Conservation (phyloP, 163 green algal species). For the Scenedesmus sp. region DNA sequence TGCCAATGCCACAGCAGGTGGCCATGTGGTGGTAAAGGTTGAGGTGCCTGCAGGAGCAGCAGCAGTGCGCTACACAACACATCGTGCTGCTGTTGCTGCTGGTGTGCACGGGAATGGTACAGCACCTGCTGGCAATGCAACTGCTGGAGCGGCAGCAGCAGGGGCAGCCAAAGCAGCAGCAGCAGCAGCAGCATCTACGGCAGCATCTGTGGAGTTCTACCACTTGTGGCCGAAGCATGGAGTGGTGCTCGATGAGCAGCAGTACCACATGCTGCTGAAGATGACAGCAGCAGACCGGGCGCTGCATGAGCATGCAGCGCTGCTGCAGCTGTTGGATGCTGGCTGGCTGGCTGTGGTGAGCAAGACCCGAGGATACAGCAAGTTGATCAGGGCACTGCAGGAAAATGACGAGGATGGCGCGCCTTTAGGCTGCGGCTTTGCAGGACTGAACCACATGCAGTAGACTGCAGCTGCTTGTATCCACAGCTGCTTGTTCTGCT, state of each 20-base stretch:
- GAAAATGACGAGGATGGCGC: background rate
- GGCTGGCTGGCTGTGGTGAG: slow-evolving; percentile 9
- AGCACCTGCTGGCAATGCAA: background rate
- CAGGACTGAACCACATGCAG: background rate
- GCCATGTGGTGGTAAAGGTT: slow-evolving; percentile 13
- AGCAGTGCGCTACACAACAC: background rate
- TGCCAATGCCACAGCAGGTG: background rate
- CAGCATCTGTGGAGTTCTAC: background rate
- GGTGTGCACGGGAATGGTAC: background rate
- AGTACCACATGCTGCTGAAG: slow-evolving; percentile 25
- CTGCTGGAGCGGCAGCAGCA: background rate
- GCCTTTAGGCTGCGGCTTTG: slow-evolving; percentile 18
- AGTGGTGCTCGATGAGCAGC: slow-evolving; percentile 37
- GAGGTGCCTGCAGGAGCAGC: background rate
- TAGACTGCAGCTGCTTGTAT: background rate
- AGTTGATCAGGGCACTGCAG: background rate
- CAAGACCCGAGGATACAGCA: background rate
- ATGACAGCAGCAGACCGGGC: slow-evolving; percentile 23
- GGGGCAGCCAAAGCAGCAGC: background rate
- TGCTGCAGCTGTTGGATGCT: slow-evolving; percentile 42
- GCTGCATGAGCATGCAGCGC: slow-evolving; percentile 6
- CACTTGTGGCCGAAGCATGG: slow-evolving; percentile 43
- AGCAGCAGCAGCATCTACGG: background rate
- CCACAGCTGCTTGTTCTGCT: background rate
- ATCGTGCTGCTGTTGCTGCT: background rate